Evolutionary conservation across 495 filamentous ascomycete species (phyloP), one percentile per base, ranked within the genome.

Genomic region (Letharia lupina): DNA sequence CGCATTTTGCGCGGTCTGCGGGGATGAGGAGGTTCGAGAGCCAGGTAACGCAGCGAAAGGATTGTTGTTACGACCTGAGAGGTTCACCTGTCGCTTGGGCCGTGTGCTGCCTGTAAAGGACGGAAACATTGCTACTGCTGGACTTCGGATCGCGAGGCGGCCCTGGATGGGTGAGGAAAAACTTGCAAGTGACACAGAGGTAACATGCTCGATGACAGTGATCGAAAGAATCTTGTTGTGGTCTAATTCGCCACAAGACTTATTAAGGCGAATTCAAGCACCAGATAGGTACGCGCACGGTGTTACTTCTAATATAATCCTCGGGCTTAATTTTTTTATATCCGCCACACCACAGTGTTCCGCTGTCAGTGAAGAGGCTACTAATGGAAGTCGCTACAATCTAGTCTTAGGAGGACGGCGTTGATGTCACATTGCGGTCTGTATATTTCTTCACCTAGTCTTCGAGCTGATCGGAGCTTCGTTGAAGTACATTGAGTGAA

Each of bases 41-140:
- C 75, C 67, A n/a, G 71, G 52, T 44, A 61, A 65, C 63, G 83
- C 77, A 67, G 87, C 85, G 75, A 92, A 91, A 39, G 90, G 87
- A 76, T 94, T 91, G 64, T 76, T 79, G 70, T 86, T 84, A 68
- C 93, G 89, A 69, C 93, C 95, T 61, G 91, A 93, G 65, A 98
- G 87, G 75, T 98, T 96, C 69, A 98, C 91, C 74, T 96, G 90
- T 62, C 94, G 88, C 61, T 87, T 87, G 64, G 88, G 89, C 70
- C 91, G 86, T 70, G 92, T 88, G 78, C 75, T 90, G 65, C 94
- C 94, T 39, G 89, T 93, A 77, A 98, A 98, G 48, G 87, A 89
- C 64, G 87, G 86, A 76, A 93, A 96, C 93, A 98, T 98, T 41
- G 45, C 45, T 66, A 39, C 15, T 40, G 12, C 37, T 56, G 52